Evolutionary conservation across 768 basidiomycete species (phyloP), one percentile per base, ranked within the genome.

Genomic region (Imleria badia): DNA sequence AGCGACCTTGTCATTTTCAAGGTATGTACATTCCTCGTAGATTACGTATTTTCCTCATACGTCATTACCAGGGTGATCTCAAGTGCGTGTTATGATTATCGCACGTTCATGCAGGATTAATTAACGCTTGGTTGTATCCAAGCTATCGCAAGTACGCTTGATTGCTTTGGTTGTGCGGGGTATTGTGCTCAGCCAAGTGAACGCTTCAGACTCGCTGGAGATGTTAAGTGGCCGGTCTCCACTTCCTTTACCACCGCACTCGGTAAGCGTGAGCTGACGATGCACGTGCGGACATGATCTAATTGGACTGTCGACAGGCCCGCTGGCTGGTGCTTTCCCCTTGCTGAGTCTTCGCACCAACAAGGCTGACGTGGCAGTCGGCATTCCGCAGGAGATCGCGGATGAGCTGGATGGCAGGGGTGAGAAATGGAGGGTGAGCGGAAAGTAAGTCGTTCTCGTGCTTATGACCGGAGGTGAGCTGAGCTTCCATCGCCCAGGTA

Each of bases 321-420:
- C 91, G 3, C 72, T 98, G 11, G 82, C 83, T 0, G 89, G 90
- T 1, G 75, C 85, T 10, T 90, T 96, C 73, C 87, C 89, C 0
- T 66, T 97, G 9, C 73, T 98, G 23, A 92, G 91, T 64, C 73
- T 98, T 54, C 81, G 96, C 17, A 98, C 96, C 1, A 92, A 89
- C 76, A 99, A 99, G 70, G 96, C 96, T 0, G 94, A 98, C 65
- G 94, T 97, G 3, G 89, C 86, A 7, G 92, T 91, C 23, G 96
- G 93, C 0, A 77, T 99, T 39, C 14, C 58, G 17, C 76, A 83
- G 60, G 86, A 85, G 0, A 72, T 84, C 2, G 91, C 83, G 1
- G 86, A 89, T 56, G 73, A 77, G 46, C 72, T 95, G 4, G 89
- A 94, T 62, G 70, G 71, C 30, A 79, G 76, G 57, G 85, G 76